Base-by-base conservation (phyloP, 164 flowering plant genomes). In the Tetracentron sinense region DNA sequence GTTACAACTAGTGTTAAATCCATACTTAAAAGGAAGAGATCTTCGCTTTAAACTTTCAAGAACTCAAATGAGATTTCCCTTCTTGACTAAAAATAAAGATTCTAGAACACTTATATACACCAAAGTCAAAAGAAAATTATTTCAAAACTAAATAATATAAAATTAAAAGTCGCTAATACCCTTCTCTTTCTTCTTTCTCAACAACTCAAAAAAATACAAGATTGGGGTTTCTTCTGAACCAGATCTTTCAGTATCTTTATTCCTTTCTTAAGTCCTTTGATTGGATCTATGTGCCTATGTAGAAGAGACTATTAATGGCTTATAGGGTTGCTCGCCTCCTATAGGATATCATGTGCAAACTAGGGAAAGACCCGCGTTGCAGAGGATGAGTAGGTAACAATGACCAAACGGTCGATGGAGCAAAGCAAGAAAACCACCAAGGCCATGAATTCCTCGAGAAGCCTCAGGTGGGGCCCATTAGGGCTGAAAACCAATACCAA, bases 371-470 rank as follows among this genome's bases (percentile, higher is more conserved):
- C 81, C 0, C 91, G 86, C 16, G 90, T 82, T 16, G 92, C 88
- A 47, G 88, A 64, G 17, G 96, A 87, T 0, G 95, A 86, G 80
- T 78, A 79, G 31, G 89, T 80, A 6, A 88, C 93, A 49, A 90
- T 84, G 59, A 96, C 87, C 59, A 92, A 49, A 2, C 95, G 84
- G 61, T 92, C 98, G 25, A 85, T 62, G 1, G 95, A 81, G 23
- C 90, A 76, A 42, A 93, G 88, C 4, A 96, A 90, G 80, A 76
- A 83, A 23, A 88, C 89, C 52, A 83, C 89, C 46, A 84, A 56
- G 19, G 92, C 92, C n/a, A 93, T 84, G 26, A 85, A 77, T 63
- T 88, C 96, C 81, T 88, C 86, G 60, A 93, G 82, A 48, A 90
- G 97, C 72, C 94, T 78, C 56, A 87, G 73, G 64, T 86, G 93